A percentile compares a stretch with the other conserved stretches of the same genome.
Evolutionary conservation across 345 rosid species (phyloP).

Genomic region (Syzygium jambos): DNA sequence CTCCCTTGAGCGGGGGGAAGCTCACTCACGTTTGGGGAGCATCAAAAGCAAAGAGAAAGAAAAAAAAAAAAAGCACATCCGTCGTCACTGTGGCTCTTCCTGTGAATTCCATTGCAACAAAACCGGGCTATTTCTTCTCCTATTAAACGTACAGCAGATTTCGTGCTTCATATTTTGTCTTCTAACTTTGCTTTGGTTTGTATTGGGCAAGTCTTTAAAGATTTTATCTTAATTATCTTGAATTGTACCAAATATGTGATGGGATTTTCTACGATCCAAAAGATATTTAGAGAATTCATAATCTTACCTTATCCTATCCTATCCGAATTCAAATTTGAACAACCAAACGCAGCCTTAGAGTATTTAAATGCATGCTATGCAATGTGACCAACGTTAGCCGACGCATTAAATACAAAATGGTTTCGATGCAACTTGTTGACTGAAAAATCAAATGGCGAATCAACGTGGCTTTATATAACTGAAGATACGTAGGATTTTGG

Average conservation of each 20-base stretch:
- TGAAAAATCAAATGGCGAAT: not conserved
- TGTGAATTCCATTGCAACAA: too few species aligned
- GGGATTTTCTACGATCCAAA: not conserved
- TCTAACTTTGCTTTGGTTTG: not conserved
- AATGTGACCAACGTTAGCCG: not conserved
- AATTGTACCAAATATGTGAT: not conserved
- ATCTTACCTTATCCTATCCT: not conserved
- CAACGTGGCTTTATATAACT: not conserved
- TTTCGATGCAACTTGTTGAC: not conserved
- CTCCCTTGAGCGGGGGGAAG: too few species aligned
- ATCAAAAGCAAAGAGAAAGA: too few species aligned
- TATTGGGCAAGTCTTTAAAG: not conserved
- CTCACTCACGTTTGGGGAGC: too few species aligned
- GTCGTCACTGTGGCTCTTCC: too few species aligned
- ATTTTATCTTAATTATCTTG: not conserved
- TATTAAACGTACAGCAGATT: not conserved
- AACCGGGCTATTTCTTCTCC: too few species aligned
- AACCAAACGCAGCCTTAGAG: not conserved
- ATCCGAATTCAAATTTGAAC: rapidly evolving
- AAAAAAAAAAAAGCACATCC: too few species aligned
- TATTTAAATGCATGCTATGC: not conserved
- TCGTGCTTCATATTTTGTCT: not conserved
- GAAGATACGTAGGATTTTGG: too few species aligned
- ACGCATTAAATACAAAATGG: not conserved
- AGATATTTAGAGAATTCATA: too few species aligned